Percentiles rank a stretch among this genome's conserved stretches.
phyloP scores from a whole-genome alignment of 345 rosid genomes.

The Melastoma malabathricum region DNA sequence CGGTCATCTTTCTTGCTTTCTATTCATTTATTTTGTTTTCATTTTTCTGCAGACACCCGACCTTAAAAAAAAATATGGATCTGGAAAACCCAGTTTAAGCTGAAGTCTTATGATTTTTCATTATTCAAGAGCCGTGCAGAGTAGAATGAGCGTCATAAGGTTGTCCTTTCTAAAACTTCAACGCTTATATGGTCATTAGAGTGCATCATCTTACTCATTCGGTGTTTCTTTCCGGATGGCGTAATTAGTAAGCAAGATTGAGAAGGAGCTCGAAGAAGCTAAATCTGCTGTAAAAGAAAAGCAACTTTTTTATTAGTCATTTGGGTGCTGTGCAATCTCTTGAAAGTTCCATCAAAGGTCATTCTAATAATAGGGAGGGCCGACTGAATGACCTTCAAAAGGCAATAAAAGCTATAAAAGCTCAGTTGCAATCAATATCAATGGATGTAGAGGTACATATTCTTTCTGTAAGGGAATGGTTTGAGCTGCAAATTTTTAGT shows the following conservation, averaged over 20 bases:
- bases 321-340: slow-evolving; percentile 39
- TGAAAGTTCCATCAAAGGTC: slow-evolving; percentile 73
- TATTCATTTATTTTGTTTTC: slow-evolving; percentile 1
- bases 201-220: no score
- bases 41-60: slow-evolving; percentile 56
- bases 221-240: slow-evolving; percentile 36
- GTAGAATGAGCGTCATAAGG: slow-evolving; percentile 98
- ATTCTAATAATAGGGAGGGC: slow-evolving; percentile 63
- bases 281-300: slow-evolving; percentile 52
- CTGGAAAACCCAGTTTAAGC: slow-evolving; percentile 68
- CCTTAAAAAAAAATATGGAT: slow-evolving; percentile 60
- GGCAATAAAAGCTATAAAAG: slow-evolving; percentile 49
- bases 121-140: slow-evolving; percentile 82
- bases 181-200: no score
- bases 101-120: slow-evolving; percentile 76
- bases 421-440: slow-evolving; percentile 55
- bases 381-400: slow-evolving; percentile 76
- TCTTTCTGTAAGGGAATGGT: not conserved
- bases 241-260: slow-evolving; percentile 71
- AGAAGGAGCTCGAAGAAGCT: slow-evolving; percentile 68
- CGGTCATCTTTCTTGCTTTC: not conserved
- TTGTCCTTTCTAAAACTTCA: slow-evolving; percentile 12
- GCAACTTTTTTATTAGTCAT: slow-evolving; percentile 39
- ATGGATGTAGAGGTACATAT: slow-evolving; percentile 65
- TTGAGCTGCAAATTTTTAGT: no score